These are phyloP conservation scores for Ceratocystis cubensis DNA, from an alignment of 2,329 filamentous ascomycete species.

Conservation along the genomic window DNA sequence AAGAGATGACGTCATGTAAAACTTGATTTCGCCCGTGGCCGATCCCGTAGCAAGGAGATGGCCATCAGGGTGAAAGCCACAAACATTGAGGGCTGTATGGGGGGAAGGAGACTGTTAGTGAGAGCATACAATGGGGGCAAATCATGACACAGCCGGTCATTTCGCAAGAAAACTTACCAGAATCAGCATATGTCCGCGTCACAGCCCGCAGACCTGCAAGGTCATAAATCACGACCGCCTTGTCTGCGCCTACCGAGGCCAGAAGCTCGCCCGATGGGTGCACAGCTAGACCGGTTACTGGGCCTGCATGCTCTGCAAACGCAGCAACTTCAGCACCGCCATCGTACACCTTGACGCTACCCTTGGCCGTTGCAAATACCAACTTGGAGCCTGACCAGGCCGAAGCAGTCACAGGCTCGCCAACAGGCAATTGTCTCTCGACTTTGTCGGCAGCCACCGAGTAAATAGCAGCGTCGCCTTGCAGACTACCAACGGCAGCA, in stretches of 20 bases:
- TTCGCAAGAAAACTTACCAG: slow-evolving; percentile 45
- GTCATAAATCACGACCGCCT: slow-evolving; percentile 87
- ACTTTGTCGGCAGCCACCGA: slow-evolving; percentile 56
- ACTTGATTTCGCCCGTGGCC: slow-evolving; percentile 65
- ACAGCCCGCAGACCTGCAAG: slow-evolving; percentile 53
- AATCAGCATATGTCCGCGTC: slow-evolving; percentile 66
- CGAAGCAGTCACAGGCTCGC: slow-evolving; percentile 53
- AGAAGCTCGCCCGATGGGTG: slow-evolving; percentile 76
- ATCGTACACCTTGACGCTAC: slow-evolving; percentile 69
- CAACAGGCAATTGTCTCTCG: slow-evolving; percentile 53
- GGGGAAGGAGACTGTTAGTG: neutral
- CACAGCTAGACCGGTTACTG: slow-evolving; percentile 61
- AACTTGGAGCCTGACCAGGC: slow-evolving; percentile 56
- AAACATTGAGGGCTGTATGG: slow-evolving; percentile 55
- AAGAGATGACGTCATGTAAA: slow-evolving; percentile 77
- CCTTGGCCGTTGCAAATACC: slow-evolving; percentile 61
- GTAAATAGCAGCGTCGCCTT: slow-evolving; percentile 64
- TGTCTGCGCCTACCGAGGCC: slow-evolving; percentile 79
- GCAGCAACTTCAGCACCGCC: slow-evolving; percentile 54
- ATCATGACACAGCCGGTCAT: neutral
- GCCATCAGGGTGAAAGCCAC: slow-evolving; percentile 91
- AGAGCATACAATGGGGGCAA: neutral
- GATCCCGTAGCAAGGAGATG: slow-evolving; percentile 80
- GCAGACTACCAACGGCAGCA: slow-evolving; percentile 61
- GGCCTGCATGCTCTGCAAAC: slow-evolving; percentile 70